Evolutionary conservation across 1,284 basidiomycete species (phyloP), one percentile per base, ranked within the genome.

Genomic region (Inonotus obliquus): DNA sequence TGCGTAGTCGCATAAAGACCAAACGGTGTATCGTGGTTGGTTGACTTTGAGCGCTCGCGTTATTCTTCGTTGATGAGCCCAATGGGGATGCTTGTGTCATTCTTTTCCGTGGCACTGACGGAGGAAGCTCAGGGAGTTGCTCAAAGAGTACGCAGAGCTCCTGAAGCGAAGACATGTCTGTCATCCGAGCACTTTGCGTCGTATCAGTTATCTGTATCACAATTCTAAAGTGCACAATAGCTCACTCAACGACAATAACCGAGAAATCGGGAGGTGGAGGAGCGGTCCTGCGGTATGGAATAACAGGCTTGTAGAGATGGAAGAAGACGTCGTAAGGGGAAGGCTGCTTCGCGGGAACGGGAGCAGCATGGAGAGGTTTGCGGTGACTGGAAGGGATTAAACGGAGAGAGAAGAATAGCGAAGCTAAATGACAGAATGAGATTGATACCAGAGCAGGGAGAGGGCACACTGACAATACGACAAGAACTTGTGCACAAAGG

Each of bases 241-340:
- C 89, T 69, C 67, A 94, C 92, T 95, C 85, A 54, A 96, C 80
- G 1, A 96, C 89, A 0, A 92, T 91, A 17, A 98, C 76, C 58
- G 88, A 83, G 73, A 94, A 99, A 73, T 98, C 94, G 4, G 96
- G 94, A 0, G 81, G 79, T 4, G 90, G 86, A 1, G 90, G 91
- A 1, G 84, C 76, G 0, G 87, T 86, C 73, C 92, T 94, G 69
- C 87, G 87, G 76, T 89, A 97, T 7, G 87, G 79, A 0, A 93
- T 93, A 2, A 81, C 81, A 1, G 96, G 96, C 69, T 97, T 96
- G 80, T 96, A 98, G 4, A 96, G 80, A 71, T 98, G 90, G 75
- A 82, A 99, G 77, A 97, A 98, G 21, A 91, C 81, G 54, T 84
- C 78, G 72, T 95, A 97, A 0, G 89, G 89, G 19, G 90, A 86